Percentiles rank a stretch among this genome's conserved stretches.
Evolutionary conservation across 306 rosid genomes (phyloP).

Genomic region (Cicer cuneatum): DNA sequence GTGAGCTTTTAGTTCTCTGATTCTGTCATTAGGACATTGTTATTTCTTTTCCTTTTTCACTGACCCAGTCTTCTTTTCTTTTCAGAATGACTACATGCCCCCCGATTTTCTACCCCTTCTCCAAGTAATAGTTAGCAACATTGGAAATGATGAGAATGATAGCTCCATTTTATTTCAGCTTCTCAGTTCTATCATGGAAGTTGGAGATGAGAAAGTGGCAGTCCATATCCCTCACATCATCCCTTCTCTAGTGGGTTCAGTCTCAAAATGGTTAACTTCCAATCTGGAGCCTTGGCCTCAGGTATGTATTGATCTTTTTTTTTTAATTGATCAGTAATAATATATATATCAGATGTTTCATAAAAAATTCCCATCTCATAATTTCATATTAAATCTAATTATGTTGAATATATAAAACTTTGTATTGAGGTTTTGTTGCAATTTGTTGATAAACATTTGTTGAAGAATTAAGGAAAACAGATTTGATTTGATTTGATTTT

Average conservation of each 20-base stretch:
- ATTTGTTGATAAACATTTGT: not conserved
- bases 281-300: slow-evolving; percentile 85
- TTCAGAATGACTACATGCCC: slow-evolving; percentile 86
- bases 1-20: slow-evolving; percentile 54
- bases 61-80: slow-evolving; percentile 44
- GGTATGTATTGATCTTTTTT: slow-evolving; percentile 53
- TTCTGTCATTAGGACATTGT: slow-evolving; percentile 24
- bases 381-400: slow-evolving; percentile 19
- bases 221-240: slow-evolving; percentile 72
- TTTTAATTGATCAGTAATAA: slow-evolving; percentile 40
- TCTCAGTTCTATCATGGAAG: slow-evolving; percentile 78
- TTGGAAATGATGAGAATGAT: slow-evolving; percentile 70
- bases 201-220: slow-evolving; percentile 77
- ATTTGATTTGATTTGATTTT: too few species aligned
- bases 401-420: not conserved
- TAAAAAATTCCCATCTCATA: not conserved
- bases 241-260: slow-evolving; percentile 62
- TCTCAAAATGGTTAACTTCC: slow-evolving; percentile 65
- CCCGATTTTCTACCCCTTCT: slow-evolving; percentile 92
- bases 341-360: slow-evolving; percentile 34
- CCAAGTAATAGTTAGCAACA: slow-evolving; percentile 70
- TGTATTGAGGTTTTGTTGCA: slow-evolving; percentile 14
- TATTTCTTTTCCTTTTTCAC: slow-evolving; percentile 38
- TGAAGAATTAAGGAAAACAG: too few species aligned
- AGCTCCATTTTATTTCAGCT: slow-evolving; percentile 75